phyloP scores from a whole-genome alignment of 192 early-diverging fungal species.

The Podila verticillata region DNA sequence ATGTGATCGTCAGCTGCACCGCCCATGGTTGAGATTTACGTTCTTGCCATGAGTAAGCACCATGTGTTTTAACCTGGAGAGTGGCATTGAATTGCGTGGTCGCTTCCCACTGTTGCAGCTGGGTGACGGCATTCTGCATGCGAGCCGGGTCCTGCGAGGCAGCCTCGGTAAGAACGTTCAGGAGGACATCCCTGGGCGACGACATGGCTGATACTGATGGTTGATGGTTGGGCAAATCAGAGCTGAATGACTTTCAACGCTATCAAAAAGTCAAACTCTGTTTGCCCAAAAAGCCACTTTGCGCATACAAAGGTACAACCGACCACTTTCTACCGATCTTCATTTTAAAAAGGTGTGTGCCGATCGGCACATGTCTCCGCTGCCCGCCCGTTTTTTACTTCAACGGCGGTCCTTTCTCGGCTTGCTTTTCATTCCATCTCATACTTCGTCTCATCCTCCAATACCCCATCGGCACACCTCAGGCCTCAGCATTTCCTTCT shows the following conservation, averaged over 20 bases:
- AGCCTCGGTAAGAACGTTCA: slow-evolving; percentile 66
- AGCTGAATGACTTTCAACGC: neutral
- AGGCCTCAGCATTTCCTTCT: neutral
- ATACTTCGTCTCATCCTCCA: neutral
- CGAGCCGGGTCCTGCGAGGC: slow-evolving; percentile 73
- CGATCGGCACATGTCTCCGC: slow-evolving; percentile 8
- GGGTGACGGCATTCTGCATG: slow-evolving; percentile 71
- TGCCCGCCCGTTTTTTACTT: neutral
- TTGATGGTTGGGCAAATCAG: neutral
- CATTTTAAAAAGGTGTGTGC: neutral
- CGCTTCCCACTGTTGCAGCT: slow-evolving; percentile 78
- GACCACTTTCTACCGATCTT: neutral
- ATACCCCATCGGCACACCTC: neutral
- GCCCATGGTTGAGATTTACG: neutral
- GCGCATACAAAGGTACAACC: too few species aligned
- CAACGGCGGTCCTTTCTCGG: neutral
- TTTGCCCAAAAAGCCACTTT: too few species aligned
- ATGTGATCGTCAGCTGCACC: too few species aligned
- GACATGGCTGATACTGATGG: slow-evolving; percentile 2
- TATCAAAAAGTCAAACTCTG: too few species aligned
- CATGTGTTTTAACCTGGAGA: slow-evolving; percentile 63
- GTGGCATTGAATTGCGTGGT: slow-evolving; percentile 75
- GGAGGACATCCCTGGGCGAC: slow-evolving; percentile 57
- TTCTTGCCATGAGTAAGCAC: neutral
- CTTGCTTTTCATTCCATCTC: neutral